Evolutionary conservation across 371 early-diverging fungal species (phyloP), one percentile per base, ranked within the genome.

Genomic region (Syncephalastrum monosporum): DNA sequence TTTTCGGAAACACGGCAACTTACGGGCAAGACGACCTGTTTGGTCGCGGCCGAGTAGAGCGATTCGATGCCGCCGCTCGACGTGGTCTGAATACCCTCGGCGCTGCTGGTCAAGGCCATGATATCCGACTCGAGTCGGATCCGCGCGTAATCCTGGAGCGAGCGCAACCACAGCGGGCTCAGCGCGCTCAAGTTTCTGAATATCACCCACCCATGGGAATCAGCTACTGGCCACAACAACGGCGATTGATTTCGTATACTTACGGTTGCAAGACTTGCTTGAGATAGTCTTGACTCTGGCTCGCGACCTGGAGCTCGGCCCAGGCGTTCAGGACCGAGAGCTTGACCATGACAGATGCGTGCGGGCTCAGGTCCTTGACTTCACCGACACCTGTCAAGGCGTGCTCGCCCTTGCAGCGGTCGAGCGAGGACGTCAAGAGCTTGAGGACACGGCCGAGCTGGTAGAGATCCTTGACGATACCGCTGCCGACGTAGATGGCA

Each of bases 401-500:
- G 25, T 75, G 70, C 53, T 82, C 81, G 55, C 85, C 82, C 57
- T 88, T 83, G 63, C 86, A 90, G 16, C 82, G 74, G 13, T 91
- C 90, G 48, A 95, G 69, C 0, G 90, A 79, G 5, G 82, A 81
- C 4, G 81, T 86, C 56, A 93, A 60, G 6, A 92, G 71, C 55
- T 88, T 87, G 29, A 92, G 57, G 0, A 92, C 84, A 19, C 95
- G 75, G 3, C 86, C 82, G n/a, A 91, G 70, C 8, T 91, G 83
- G 48, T 82, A 79, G 4, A 93, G 70, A 23, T 92, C 91, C 50
- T 90, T 82, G 42, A 87, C 89, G 60, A 93, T 91, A 41, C 92
- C 90, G 55, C 90, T 90, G 15, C 91, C 91, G 33, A 93, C 83
- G 74, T 92, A 94, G 4, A 85, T 84, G 0, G 93, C 91, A 56